A percentile compares a stretch with the other conserved stretches of the same genome.
Conservation (phyloP, 257 asterid genomes). For the Eucommia ulmoides region DNA sequence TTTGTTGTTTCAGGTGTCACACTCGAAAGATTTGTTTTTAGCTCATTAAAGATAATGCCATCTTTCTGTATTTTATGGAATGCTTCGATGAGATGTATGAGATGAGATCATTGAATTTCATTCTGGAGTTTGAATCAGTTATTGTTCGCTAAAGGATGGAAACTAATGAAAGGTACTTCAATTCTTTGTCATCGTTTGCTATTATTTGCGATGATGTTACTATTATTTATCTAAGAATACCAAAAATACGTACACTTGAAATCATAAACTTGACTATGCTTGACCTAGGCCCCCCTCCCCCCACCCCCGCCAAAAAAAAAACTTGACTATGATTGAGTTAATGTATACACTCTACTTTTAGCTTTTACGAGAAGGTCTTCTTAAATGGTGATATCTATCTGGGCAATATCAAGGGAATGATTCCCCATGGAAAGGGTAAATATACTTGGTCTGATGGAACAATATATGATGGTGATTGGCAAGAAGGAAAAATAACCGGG, state of each 20-base stretch:
- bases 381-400: slow-evolving; percentile 64
- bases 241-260: neutral
- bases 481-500: slow-evolving; percentile 83
- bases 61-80: no score
- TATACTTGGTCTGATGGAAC: slow-evolving; percentile 90
- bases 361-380: slow-evolving; percentile 44
- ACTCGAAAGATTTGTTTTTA: neutral
- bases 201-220: neutral
- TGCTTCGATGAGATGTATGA: no score
- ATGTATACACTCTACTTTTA: slow-evolving; percentile 16
- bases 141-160: neutral
- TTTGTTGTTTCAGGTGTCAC: neutral
- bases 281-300: no score
- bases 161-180: neutral
- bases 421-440: slow-evolving; percentile 73
- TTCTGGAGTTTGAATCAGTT: neutral
- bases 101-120: neutral
- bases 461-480: slow-evolving; percentile 84
- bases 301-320: no score
- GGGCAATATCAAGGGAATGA: slow-evolving; percentile 42
- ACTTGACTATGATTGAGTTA: neutral
- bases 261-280: neutral
- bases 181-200: neutral
- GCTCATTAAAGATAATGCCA: neutral
- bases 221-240: neutral